phyloP scores from a whole-genome alignment of 805 yeast genomes.

The Debaryomyces tyrocola region DNA sequence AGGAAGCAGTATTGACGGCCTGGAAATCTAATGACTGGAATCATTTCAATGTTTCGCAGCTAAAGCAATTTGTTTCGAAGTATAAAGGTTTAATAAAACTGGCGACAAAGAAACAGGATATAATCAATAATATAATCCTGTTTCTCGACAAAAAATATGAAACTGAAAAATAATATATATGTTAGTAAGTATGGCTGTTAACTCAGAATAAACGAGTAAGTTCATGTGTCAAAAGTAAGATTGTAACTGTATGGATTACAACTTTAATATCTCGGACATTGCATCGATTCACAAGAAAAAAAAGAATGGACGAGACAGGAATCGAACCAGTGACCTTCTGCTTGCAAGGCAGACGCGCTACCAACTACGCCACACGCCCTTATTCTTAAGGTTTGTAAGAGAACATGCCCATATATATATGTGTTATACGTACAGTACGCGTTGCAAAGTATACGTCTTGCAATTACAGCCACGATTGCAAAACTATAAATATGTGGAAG shows the following conservation, averaged over 20 bases:
- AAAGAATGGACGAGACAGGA: conserved; percentile 63
- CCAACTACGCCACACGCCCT: conserved; percentile 80
- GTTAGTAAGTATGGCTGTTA: no score
- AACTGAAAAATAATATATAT: neutral
- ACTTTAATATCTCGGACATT: neutral
- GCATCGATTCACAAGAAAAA: neutral
- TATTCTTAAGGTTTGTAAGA: neutral
- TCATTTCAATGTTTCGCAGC: conserved; percentile 42
- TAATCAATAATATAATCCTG: conserved; percentile 40
- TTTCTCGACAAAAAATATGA: conserved; percentile 16
- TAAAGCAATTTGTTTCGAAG: conserved; percentile 37
- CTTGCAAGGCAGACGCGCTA: conserved; percentile 78
- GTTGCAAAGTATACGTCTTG: no score
- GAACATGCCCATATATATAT: no score
- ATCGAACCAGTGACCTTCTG: conserved; percentile 73
- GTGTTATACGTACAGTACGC: no score
- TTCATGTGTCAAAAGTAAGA: no score
- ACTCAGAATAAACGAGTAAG: no score
- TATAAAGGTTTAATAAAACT: conserved; percentile 32
- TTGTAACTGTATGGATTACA: no score
- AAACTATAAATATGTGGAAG: no score
- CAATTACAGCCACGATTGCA: no score
- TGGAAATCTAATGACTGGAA: conserved; percentile 39
- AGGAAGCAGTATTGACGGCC: conserved; percentile 40
- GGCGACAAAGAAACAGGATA: conserved; percentile 42